Conservation (phyloP, 2,329 filamentous ascomycete genomes). For the Aureobasidium vineae region DNA sequence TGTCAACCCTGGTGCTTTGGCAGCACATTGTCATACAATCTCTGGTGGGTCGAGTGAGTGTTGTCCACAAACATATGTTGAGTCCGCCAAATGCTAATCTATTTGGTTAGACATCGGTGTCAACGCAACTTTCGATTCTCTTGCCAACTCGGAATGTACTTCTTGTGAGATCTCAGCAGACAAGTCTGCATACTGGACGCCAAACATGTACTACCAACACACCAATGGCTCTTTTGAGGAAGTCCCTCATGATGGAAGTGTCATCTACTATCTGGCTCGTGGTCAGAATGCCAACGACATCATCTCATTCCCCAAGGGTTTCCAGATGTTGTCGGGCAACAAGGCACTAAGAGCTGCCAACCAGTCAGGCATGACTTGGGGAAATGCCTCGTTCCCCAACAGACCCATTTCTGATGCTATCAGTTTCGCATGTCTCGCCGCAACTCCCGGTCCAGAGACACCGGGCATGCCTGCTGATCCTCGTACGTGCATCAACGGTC, state of each 20-base stretch:
- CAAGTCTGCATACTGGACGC: conserved; percentile 43
- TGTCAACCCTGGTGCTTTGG: conserved; percentile 36
- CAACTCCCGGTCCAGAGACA: conserved; percentile 32
- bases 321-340: conserved; percentile 37
- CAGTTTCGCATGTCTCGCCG: conserved; percentile 35
- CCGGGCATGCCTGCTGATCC: conserved; percentile 34
- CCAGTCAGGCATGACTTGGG: conserved; percentile 37
- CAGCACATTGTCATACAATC: conserved; percentile 39
- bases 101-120: conserved; percentile 29
- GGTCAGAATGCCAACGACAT: conserved; percentile 31
- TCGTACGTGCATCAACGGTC: conserved; percentile 36
- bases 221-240: conserved; percentile 39
- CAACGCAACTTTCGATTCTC: conserved; percentile 30
- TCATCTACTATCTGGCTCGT: conserved; percentile 36
- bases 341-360: conserved; percentile 37
- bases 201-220: conserved; percentile 39
- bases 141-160: conserved; percentile 32
- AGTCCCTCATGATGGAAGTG: conserved; percentile 33
- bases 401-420: conserved; percentile 39
- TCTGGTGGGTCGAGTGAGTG: conserved; percentile 38
- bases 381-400: conserved; percentile 37
- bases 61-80: neutral
- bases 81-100: conserved; percentile 1
- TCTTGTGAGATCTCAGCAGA: conserved; percentile 39
- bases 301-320: conserved; percentile 32